Evolutionary conservation across 2,329 filamentous ascomycete genomes (phyloP), one percentile per base, ranked within the genome.

Genomic region (Davidsoniella australis): DNA sequence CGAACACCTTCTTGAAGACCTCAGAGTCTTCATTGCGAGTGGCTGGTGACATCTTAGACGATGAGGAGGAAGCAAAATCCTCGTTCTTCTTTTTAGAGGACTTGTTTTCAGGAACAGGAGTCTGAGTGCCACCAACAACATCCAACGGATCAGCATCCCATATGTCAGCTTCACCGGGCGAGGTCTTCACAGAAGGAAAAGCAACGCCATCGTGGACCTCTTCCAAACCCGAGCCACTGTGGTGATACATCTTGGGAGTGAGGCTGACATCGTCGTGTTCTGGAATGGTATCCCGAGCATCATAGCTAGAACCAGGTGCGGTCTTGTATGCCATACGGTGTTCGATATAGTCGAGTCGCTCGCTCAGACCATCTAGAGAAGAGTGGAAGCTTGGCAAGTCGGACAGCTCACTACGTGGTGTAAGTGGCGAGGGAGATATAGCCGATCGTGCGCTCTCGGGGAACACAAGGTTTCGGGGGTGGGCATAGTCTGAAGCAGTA

Each of bases 121-220:
- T 39, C 5, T 33, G 42, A 7, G 36, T 40, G 14, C 43, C 50
- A 9, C 38, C 24, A 14, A 52, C 42, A 12, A 52, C 16, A 16
- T 48, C 44, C 23, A 52, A 17, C 16, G 50, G 47, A 14, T 52
- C 43, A 10, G 47, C 47, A 20, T 52, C 50, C 47, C 47, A 52
- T 36, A 52, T 52, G 12, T 47, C 50, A 10, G 47, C 50, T 42
- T 49, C 47, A 7, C 20, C 33, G 12, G 26, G 7, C 3, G 47
- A 16, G 6, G 26, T 43, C 24, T 42, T 37, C 14, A 24, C 18
- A 29, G 29, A 42, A 14, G 47, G 47, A 16, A 49, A 49, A 3
- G 16, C 16, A 14, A n/a, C 29, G 3, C 39, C 50, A 23, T 47
- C 39, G 4, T 26, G 26, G 5, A 16, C 23, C 23, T 47, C 47